Evolutionary conservation across 768 basidiomycete species (phyloP), one percentile per base, ranked within the genome.

Genomic region (Lactarius tabidus): DNA sequence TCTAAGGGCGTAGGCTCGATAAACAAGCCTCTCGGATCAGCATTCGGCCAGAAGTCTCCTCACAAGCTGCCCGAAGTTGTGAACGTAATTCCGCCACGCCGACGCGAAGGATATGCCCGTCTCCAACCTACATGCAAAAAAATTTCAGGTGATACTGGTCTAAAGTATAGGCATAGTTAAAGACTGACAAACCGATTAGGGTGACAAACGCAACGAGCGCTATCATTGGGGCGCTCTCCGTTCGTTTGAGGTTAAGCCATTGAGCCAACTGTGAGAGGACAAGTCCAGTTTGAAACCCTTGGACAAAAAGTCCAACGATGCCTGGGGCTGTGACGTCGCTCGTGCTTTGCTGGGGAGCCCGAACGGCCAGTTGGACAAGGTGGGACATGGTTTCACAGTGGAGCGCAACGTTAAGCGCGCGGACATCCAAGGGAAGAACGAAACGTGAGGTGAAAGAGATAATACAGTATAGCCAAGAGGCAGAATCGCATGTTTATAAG

Each of bases 281-380:
- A 39, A 66, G 52, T 45, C 65, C 65, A 17, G 39, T 58, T 45
- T 66, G 60, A 12, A 66, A 14, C 9, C 65, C 65, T n/a, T 66
- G 65, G 17, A 66, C 14, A 23, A 66, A 66, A 23, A 66, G 48
- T 23, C 65, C 54, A 39, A 66, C 28, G 39, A 66, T 59, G 10
- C 60, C 51, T 17, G 65, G 65, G 35, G 48, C 12, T n/a, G 53
- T 10, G 60, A 58, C 38, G 9, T 66, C 52, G 38, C 18, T 6
- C 18, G 58, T 38, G 31, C 60, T 66, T 36, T 62, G 60, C 10
- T 36, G 6, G 9, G 65, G 18, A 26, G 3, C 8, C 9, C 12
- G 45, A 41, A 36, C 20, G 3, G 51, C 18, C 31, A 41, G 20
- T 51, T 51, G 55, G 23, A 29, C 48, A 26, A 26, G 26, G 48